These are phyloP conservation scores for Phialemonium atrogriseum DNA, from an alignment of 2,329 filamentous ascomycete genomes.

Conservation along the genomic window DNA sequence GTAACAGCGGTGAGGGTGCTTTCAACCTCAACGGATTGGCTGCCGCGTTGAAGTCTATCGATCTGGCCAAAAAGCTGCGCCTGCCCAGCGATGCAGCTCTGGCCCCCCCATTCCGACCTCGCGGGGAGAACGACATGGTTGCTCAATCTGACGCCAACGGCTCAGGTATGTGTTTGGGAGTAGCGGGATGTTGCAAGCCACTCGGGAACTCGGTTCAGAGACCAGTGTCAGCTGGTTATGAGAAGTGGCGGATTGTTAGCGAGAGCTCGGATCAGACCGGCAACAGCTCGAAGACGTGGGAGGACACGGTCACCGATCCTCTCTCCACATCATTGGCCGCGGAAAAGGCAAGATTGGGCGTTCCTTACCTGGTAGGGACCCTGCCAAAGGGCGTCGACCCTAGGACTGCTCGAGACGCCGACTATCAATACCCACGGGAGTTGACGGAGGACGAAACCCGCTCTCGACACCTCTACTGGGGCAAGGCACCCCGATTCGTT, in stretches of 20 bases:
- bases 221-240: no score
- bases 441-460: slow-evolving; percentile 50
- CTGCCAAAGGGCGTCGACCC: slow-evolving; percentile 35
- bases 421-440: slow-evolving; percentile 48
- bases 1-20: slow-evolving; percentile 6
- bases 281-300: slow-evolving; percentile 8
- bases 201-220: no score
- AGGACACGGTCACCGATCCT: slow-evolving; percentile 4
- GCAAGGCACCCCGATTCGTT: slow-evolving; percentile 41
- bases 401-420: slow-evolving; percentile 31
- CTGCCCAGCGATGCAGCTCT: slow-evolving; percentile 38
- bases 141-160: no score
- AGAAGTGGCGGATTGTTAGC: no score
- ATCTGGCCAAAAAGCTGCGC: slow-evolving; percentile 23
- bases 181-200: no score
- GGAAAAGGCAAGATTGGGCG: slow-evolving; percentile 9
- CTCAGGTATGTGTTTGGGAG: no score
- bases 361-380: slow-evolving; percentile 48
- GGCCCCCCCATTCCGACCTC: slow-evolving; percentile 41
- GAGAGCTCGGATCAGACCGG: no score
- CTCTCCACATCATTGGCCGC: no score
- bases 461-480: slow-evolving; percentile 54
- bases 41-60: slow-evolving; percentile 9
- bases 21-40: slow-evolving; percentile 2
- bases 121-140: slow-evolving; percentile 12